These are phyloP conservation scores for Catharanthus roseus DNA, from an alignment of 257 asterid genomes.

Conservation along the genomic window DNA sequence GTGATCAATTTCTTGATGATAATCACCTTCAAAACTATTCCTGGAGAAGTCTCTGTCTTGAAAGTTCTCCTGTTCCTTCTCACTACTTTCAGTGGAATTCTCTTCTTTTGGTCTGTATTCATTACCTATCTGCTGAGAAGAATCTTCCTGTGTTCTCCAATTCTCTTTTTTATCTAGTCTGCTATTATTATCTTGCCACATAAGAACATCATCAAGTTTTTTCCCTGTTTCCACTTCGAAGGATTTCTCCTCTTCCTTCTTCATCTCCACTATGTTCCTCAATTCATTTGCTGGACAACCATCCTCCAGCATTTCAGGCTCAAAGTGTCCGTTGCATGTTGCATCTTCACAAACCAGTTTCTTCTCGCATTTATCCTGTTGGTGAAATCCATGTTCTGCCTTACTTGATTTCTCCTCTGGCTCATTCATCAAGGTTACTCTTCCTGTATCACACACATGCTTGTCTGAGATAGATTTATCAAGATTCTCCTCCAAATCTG, in stretches of 20 bases:
- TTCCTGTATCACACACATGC: constrained; percentile 15
- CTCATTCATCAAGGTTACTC: constrained; percentile 19
- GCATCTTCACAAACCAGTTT: constrained; percentile 12
- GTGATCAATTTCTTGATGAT: constrained; percentile 31
- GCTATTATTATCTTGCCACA: constrained; percentile 24
- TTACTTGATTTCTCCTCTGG: constrained; percentile 26
- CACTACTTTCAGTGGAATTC: constrained; percentile 22
- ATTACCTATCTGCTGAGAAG: constrained; percentile 23
- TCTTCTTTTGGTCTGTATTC: constrained; percentile 29
- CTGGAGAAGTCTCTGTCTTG: constrained; percentile 24
- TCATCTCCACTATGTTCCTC: background rate
- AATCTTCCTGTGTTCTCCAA: constrained; percentile 24
- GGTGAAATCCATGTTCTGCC: constrained; percentile 21
- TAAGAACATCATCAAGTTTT: constrained; percentile 18
- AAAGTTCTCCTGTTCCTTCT: constrained; percentile 16
- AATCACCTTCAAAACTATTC: constrained; percentile 21
- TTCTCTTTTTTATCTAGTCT: constrained; percentile 35
- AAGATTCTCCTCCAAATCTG: constrained; percentile 22
- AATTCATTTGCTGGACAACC: background rate
- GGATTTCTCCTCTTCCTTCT: background rate
- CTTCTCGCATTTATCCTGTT: constrained; percentile 23
- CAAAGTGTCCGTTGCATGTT: constrained; percentile 1
- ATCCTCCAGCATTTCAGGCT: constrained; percentile 2
- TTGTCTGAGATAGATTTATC: constrained; percentile 17
- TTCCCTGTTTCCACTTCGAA: constrained; percentile 16